Percentiles rank a stretch among this genome's conserved stretches.
phyloP scores from a whole-genome alignment of 2,329 filamentous ascomycete genomes.

The Allantophomopsis cytisporea region DNA sequence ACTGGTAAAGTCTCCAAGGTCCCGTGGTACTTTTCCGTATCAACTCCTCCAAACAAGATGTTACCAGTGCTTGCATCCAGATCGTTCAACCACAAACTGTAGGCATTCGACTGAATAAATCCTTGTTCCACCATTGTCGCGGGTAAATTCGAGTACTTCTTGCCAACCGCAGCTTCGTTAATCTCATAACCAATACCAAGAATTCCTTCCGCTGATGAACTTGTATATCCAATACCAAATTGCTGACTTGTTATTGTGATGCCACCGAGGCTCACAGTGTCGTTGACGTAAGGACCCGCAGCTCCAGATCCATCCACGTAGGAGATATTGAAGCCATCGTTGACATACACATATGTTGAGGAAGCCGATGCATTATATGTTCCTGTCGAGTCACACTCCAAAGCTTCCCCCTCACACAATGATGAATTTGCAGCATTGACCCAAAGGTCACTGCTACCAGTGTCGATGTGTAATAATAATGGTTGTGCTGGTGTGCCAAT shows the following conservation, averaged over 20 bases:
- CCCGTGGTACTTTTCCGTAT: conserved; percentile 50
- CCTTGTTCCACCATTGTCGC: conserved; percentile 46
- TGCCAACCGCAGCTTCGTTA: conserved; percentile 64
- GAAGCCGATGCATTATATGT: conserved; percentile 59
- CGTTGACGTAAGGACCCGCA: conserved; percentile 65
- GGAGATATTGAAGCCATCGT: conserved; percentile 71
- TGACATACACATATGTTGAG: conserved; percentile 62
- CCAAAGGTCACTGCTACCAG: conserved; percentile 58
- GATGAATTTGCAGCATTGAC: conserved; percentile 51
- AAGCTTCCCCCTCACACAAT: conserved; percentile 35
- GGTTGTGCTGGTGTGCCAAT: conserved; percentile 47
- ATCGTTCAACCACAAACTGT: conserved; percentile 66
- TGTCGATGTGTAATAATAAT: conserved; percentile 49
- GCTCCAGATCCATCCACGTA: conserved; percentile 76
- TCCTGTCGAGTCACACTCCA: conserved; percentile 46
- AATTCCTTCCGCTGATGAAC: conserved; percentile 54
- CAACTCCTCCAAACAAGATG: conserved; percentile 65
- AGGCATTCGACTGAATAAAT: conserved; percentile 51
- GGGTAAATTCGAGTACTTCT: conserved; percentile 58
- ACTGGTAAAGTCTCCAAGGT: conserved; percentile 54
- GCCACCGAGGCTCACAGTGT: conserved; percentile 50
- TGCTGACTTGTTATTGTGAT: conserved; percentile 42
- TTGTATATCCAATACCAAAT: conserved; percentile 60
- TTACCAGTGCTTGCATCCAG: conserved; percentile 49
- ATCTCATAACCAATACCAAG: conserved; percentile 70